Evolutionary conservation across 495 filamentous ascomycete genomes (phyloP), one percentile per base, ranked within the genome.

Genomic region (Polyplosphaeria fusca): DNA sequence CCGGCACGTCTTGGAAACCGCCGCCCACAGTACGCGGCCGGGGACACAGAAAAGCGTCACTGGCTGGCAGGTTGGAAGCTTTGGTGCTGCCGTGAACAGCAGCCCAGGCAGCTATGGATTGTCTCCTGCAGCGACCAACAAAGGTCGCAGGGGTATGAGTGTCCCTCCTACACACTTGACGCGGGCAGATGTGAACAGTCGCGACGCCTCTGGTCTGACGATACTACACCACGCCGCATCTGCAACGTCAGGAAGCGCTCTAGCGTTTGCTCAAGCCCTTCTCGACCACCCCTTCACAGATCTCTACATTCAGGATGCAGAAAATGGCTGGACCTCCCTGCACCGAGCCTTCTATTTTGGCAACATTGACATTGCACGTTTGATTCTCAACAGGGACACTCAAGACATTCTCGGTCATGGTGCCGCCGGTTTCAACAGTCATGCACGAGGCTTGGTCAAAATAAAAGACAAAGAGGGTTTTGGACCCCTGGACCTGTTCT

Each of bases 301-400:
- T 72, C 78, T 97, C 12, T 89, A 94, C 61, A 70, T 77, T 14
- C 89, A 94, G 58, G 93, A 98, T 69, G 75, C 78, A 37, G 93
- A 98, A 69, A 96, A 86, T 70, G 94, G 92, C 19, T 98, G 93
- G 93, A 97, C 94, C 47, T 84, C 91, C 18, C 75, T 98, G 40
- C 93, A 98, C 64, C 82, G 93, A 62, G 89, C 94, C 9, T 76
- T 98, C 44, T 98, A 97, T 65, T 85, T 87, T 63, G 94, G 94
- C 18, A 97, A 96, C 67, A 84, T 91, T 45, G 85, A 88, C 12
- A 84, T 95, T 55, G 91, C 94, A 1, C 79, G 87, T 43, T 77
- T 84, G 12, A 81, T 97, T 39, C 80, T 98, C 57, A 77, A 82
- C 40, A 83, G 86, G 28, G 91, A 95, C 67, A 75, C 78, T 26